Conservation (phyloP, 176 grass and related monocot genomes). For the Hordeum marinum region DNA sequence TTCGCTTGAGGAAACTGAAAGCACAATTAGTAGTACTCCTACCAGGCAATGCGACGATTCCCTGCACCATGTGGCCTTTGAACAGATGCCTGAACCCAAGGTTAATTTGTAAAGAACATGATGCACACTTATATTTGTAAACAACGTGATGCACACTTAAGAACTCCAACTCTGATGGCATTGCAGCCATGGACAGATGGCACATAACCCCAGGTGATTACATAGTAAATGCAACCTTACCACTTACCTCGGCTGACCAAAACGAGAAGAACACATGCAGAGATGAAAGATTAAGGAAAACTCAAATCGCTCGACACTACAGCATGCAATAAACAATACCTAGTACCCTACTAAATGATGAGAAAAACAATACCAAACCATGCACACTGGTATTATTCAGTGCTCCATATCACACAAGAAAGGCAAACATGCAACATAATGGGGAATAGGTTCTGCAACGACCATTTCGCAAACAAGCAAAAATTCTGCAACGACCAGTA, state of each 20-base stretch:
- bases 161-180: neutral
- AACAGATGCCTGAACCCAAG: neutral
- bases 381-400: neutral
- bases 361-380: neutral
- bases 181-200: neutral
- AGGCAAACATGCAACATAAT: constrained; percentile 10
- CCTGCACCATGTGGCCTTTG: neutral
- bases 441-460: constrained; percentile 36
- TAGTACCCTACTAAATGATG: no score
- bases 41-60: neutral
- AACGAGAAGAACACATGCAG: neutral
- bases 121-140: no score
- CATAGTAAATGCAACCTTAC: neutral
- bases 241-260: neutral
- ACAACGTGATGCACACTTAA: neutral
- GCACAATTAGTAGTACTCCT: no score
- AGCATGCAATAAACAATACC: neutral
- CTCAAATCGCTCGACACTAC: neutral
- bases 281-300: neutral
- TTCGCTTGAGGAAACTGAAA: neutral
- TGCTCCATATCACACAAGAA: neutral
- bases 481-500: constrained; percentile 20
- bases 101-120: neutral
- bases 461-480: neutral
- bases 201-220: neutral